Conservation (phyloP, 2,329 filamentous ascomycete genomes). For the Colletotrichum sp. region DNA sequence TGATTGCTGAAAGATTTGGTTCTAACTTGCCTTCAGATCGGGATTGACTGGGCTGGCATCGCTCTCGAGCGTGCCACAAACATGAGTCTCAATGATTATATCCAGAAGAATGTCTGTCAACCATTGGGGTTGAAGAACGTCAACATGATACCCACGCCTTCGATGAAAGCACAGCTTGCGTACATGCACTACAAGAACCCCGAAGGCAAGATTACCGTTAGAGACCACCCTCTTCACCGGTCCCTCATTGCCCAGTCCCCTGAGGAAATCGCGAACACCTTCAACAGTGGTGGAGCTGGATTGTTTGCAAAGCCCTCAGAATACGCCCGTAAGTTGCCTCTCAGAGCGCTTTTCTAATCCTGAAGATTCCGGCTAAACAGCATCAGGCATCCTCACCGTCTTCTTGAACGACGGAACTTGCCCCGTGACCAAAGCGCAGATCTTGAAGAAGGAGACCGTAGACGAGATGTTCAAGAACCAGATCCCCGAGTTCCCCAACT, state of each 20-base stretch:
- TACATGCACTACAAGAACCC: slow-evolving; percentile 59
- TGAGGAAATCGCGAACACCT: slow-evolving; percentile 34
- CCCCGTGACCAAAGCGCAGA: slow-evolving; percentile 56
- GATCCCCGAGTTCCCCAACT: slow-evolving; percentile 59
- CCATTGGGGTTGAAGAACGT: slow-evolving; percentile 55
- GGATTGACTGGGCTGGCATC: slow-evolving; percentile 60
- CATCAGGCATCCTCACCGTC: slow-evolving; percentile 60
- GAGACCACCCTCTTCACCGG: slow-evolving; percentile 56
- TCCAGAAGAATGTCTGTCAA: slow-evolving; percentile 50
- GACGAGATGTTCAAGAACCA: slow-evolving; percentile 71
- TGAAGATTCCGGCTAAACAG: neutral
- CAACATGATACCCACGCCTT: slow-evolving; percentile 59
- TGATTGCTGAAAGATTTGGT: neutral
- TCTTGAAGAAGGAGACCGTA: slow-evolving; percentile 63
- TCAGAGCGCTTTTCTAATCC: accelerated
- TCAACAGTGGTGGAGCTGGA: slow-evolving; percentile 68
- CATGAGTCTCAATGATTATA: slow-evolving; percentile 50
- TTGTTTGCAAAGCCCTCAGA: slow-evolving; percentile 65
- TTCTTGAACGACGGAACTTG: slow-evolving; percentile 70
- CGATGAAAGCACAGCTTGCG: slow-evolving; percentile 60
- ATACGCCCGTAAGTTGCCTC: slow-evolving; percentile 54
- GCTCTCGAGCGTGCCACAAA: slow-evolving; percentile 50
- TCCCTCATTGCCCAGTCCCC: slow-evolving; percentile 46
- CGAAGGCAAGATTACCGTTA: slow-evolving; percentile 42
- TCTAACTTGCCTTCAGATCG: slow-evolving; percentile 38